Percentiles rank a stretch among this genome's conserved stretches.
Evolutionary conservation across 257 asterid species (phyloP).

Genomic region (Mitragyna speciosa): DNA sequence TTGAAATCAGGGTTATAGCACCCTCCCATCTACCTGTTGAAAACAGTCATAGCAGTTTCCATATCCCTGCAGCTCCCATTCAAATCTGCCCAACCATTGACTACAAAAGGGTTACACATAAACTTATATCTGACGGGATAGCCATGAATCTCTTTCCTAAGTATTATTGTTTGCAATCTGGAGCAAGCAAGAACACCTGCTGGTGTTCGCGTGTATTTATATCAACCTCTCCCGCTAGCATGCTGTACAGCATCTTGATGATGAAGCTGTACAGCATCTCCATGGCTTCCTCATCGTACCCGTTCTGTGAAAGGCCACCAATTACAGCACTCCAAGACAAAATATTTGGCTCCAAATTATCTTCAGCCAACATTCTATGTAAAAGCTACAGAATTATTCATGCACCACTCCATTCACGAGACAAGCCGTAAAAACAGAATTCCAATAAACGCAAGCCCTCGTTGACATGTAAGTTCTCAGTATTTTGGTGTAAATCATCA

Average conservation of each 20-base stretch:
- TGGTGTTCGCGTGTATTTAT: slow-evolving; percentile 58
- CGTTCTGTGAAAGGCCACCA: slow-evolving; percentile 69
- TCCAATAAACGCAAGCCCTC: slow-evolving; percentile 76
- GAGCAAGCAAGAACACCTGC: slow-evolving; percentile 74
- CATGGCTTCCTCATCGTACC: slow-evolving; percentile 60
- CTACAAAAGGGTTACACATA: slow-evolving; percentile 61
- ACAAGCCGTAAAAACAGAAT: slow-evolving; percentile 66
- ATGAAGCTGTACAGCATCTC: slow-evolving; percentile 42
- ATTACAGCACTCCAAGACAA: slow-evolving; percentile 77
- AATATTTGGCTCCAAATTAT: slow-evolving; percentile 39
- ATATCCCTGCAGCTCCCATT: slow-evolving; percentile 66
- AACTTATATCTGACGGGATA: slow-evolving; percentile 51
- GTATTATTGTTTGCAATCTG: slow-evolving; percentile 45
- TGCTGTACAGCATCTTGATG: slow-evolving; percentile 48
- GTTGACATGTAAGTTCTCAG: too few species aligned
- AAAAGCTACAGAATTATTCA: slow-evolving; percentile 49
- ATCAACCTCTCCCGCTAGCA: slow-evolving; percentile 53
- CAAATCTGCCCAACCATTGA: slow-evolving; percentile 73
- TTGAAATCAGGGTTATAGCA: too few species aligned
- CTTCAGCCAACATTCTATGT: slow-evolving; percentile 46
- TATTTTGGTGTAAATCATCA: too few species aligned
- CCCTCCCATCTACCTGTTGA: too few species aligned
- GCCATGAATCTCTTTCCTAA: slow-evolving; percentile 76
- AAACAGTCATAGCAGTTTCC: slow-evolving; percentile 43
- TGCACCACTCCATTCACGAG: slow-evolving; percentile 50